These are phyloP conservation scores for Aspergillus terreus DNA, from an alignment of 2,329 filamentous ascomycete species.

Conservation along the genomic window DNA sequence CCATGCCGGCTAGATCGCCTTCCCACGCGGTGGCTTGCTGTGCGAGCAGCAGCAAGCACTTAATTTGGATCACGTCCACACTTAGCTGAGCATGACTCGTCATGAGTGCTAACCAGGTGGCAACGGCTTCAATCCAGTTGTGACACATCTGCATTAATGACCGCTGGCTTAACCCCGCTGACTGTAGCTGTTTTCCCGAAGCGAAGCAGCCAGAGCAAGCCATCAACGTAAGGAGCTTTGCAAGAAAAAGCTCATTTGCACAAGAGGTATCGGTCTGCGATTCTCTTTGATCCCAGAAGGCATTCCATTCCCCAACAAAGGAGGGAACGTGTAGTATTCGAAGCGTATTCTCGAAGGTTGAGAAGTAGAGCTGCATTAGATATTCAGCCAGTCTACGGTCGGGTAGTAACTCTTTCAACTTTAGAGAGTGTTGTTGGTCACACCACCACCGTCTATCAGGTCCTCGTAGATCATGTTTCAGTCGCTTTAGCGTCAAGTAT, in stretches of 20 bases:
- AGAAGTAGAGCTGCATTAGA: neutral
- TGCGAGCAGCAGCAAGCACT: neutral
- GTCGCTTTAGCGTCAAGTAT: slow-evolving; percentile 1
- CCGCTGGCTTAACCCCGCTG: neutral
- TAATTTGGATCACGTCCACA: neutral
- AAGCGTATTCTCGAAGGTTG: neutral
- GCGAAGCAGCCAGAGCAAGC: neutral
- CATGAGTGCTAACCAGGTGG: neutral
- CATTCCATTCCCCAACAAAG: neutral
- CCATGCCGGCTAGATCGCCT: neutral
- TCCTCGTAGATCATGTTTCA: neutral
- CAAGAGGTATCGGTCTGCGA: neutral
- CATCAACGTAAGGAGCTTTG: neutral
- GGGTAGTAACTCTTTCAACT: neutral
- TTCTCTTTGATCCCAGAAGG: neutral
- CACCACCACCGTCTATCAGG: neutral
- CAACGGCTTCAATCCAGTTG: slow-evolving; percentile 1
- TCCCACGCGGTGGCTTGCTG: slow-evolving; percentile 1
- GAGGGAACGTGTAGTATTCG: neutral
- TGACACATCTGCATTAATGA: neutral
- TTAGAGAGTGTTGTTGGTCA: neutral
- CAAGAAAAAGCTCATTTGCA: neutral
- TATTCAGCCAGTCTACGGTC: neutral
- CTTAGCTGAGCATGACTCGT: neutral
- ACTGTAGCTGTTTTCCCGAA: neutral